These are phyloP conservation scores for Vanderwaltozyma verrucispora DNA, from an alignment of 805 yeast genomes.

Conservation along the genomic window DNA sequence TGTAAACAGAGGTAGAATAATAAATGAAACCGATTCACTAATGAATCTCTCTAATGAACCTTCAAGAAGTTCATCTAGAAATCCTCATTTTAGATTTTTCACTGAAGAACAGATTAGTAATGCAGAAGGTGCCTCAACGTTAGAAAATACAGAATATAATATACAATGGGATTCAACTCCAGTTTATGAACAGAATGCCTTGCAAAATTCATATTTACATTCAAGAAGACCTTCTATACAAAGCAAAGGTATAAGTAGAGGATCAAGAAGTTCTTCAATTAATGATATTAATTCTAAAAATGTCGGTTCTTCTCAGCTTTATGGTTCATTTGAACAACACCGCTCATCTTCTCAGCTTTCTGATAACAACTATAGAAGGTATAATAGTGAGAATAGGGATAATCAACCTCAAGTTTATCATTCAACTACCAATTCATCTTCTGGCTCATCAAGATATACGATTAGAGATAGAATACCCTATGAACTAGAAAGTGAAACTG, in stretches of 20 bases:
- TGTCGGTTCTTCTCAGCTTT: neutral
- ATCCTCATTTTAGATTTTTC: conserved; percentile 65
- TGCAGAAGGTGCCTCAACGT: conserved; percentile 82
- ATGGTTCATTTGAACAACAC: conserved; percentile 1
- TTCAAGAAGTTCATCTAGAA: conserved; percentile 29
- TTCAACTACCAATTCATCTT: conserved; percentile 25
- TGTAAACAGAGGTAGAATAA: conserved; percentile 22
- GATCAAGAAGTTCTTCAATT: neutral
- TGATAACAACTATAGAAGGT: neutral
- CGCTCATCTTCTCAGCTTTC: neutral
- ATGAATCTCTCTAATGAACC: conserved; percentile 16
- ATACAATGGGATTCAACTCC: conserved; percentile 54
- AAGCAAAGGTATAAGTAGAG: conserved; percentile 2
- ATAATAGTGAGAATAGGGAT: neutral
- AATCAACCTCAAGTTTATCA: conserved; percentile 5
- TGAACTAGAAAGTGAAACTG: conserved; percentile 26
- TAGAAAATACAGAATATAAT: conserved; percentile 63
- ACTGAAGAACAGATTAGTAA: conserved; percentile 70
- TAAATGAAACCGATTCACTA: conserved; percentile 18
- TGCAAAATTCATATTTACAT: conserved; percentile 17
- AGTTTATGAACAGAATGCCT: conserved; percentile 37
- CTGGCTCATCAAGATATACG: conserved; percentile 29
- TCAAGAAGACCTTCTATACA: conserved; percentile 21
- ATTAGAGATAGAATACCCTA: conserved; percentile 32
- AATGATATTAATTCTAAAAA: neutral